Base-by-base conservation (phyloP, 495 filamentous ascomycete species). In the Penicillium cinerascens region DNA sequence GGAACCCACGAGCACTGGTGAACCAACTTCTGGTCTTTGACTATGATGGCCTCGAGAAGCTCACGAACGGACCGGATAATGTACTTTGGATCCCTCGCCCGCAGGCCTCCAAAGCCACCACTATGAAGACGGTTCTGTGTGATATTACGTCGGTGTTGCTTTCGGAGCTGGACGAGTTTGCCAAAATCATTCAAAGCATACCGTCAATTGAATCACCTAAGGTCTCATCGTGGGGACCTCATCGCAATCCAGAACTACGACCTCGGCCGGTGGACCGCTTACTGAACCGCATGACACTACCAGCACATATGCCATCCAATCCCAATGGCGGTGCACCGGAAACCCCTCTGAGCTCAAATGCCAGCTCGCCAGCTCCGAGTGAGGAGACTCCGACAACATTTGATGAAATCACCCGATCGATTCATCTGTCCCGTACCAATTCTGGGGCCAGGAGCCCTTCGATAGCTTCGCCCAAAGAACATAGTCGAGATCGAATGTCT, bases 81-180 rank as follows among this genome's bases (percentile, higher is more conserved):
- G 69, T 95, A 27, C 73, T 88, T 33, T 78, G 84, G 44, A 82
- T 98, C 15, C 91, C 91, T n/a, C 79, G 84, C 0, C 75, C 76
- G 16, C 78, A 85, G 49, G 76, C 82, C 17, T 88, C 83, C 29
- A 88, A 84, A 65, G 80, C 83, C 40, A 95, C 90, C n/a, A 96
- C 89, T 4, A 92, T 95, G 76, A 96, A 93, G 68, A 96, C 90
- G 2, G 82, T 95, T 55, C 85, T 97, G 78, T 96, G 93, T 64
- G 91, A 97, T 69, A 81, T 96, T 42, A 92, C 91, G 4, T 86
- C 89, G 17, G 61, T 87, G 16, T 70, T 99, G 36, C 77, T 99
- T 20, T 88, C 87, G 9, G 92, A 97, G 64, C 81, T 99, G 79
- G 88, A 88, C 26, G 86, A 83, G 4, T 83, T 95, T 53, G 92